Conservation (phyloP, 768 basidiomycete genomes). For the Lentinula aciculospora region DNA sequence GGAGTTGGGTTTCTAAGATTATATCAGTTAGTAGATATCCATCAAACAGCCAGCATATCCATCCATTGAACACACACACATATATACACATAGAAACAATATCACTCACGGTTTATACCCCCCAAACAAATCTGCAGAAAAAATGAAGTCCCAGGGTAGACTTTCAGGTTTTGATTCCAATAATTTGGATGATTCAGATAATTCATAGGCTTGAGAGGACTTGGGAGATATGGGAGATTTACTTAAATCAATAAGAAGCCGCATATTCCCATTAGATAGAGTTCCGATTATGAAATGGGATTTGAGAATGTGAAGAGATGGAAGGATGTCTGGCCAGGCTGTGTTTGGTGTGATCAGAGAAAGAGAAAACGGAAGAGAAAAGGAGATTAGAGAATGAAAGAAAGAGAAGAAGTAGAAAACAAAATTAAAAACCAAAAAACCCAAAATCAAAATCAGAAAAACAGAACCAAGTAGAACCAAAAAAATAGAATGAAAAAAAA, state of each 20-base stretch:
- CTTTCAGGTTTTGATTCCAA: slow-evolving; percentile 54
- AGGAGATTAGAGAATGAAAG: too few species aligned
- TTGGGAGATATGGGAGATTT: too few species aligned
- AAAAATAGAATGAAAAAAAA: neutral
- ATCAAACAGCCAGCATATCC: too few species aligned
- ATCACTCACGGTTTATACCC: slow-evolving; percentile 55
- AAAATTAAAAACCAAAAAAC: too few species aligned
- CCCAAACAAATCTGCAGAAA: slow-evolving; percentile 55
- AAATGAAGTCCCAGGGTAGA: slow-evolving; percentile 59
- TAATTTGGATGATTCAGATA: too few species aligned
- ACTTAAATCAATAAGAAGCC: slow-evolving; percentile 59
- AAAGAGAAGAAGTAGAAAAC: too few species aligned
- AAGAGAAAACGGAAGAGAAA: neutral
- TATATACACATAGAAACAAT: neutral
- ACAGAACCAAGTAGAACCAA: too few species aligned
- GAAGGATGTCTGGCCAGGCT: slow-evolving; percentile 55
- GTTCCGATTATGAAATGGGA: slow-evolving; percentile 43
- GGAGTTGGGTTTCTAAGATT: slow-evolving; percentile 39
- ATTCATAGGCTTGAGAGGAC: too few species aligned
- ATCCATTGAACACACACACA: neutral
- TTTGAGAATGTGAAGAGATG: slow-evolving; percentile 46
- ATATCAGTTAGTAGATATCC: too few species aligned
- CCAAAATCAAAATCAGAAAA: too few species aligned
- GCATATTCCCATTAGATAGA: slow-evolving; percentile 61
- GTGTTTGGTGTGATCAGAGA: neutral